Evolutionary conservation across 345 rosid species (phyloP), one percentile per base, ranked within the genome.

Genomic region (Camelina hispida): DNA sequence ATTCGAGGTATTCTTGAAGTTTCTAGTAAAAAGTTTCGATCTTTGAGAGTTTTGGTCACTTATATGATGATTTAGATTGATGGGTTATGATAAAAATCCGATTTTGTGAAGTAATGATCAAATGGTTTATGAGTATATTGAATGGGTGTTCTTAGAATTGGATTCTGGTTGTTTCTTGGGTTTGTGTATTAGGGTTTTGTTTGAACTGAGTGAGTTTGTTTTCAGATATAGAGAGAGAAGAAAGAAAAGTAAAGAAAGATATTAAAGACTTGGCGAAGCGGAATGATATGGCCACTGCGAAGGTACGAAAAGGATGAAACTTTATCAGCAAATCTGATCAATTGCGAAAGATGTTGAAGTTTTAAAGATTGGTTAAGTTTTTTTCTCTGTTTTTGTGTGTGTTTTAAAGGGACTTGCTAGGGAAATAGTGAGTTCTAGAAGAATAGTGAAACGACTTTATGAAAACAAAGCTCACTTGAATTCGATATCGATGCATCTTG

Each of bases 401-500:
- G 50, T 43, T 61, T 79, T 71, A 15, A 86, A 90, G 96, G 72
- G 86, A 44, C 96, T 90, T 78, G 96, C 91, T 44, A 85, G 78
- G 77, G 96, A 90, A 78, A 79, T 90, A 65, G 88, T 90, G 63
- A 67, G 78, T 46, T 88, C 96, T 38, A 86, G 89, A 76, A 84
- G 60, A 76, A 88, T 89, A 8, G 88, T 86, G 43, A 86, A 83
- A 70, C 91, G 88, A 7, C 87, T 90, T 38, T 62, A 86, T 76
- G 93, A 88, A 77, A 90, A 90, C 53, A 90, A 84, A 84, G 96
- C 96, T 4, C 93, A 90, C 43, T 18, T 88, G 86, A 90, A 88
- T 80, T 90, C 96, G 46, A 82, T 90, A 79, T 90, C 96, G 4
- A 86, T 90, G 96, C 96, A 87, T 61, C 91, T 90, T 15, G 93